Evolutionary conservation across 2,329 filamentous ascomycete species (phyloP), one percentile per base, ranked within the genome.

Genomic region (Trichoderma oligosporum): DNA sequence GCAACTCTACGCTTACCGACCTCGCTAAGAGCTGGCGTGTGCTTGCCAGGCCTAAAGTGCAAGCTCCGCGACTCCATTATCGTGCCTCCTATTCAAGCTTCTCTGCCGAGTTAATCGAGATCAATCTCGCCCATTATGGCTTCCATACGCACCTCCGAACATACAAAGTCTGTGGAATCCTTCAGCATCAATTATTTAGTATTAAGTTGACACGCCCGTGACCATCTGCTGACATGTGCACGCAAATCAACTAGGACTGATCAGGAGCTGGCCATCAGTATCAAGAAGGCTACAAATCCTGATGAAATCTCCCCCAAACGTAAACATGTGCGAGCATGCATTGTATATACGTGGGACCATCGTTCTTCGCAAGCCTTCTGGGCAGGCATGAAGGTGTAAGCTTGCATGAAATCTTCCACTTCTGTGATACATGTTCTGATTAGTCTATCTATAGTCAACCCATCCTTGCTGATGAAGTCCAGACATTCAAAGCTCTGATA

Each of bases 291-390:
- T 16, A 88, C 85, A 51, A 87, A 79, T 67, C 78, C 78, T 66
- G 85, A 88, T 64, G 85, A 88, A 70, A 82, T 84, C 1, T 84
- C 84, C 6, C 84, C 84, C 35, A 87, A 87, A 72, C 82, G 84
- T 67, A 99, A 99, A 77, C 94, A 99, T 88, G 94, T 99, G 58
- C 89, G 94, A 70, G 91, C 89, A 73, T 96, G 91, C 71, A 99
- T 99, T 68, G 93, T 99, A 44, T 97, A 97, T 74, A 97, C 93
- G 59, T 99, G 94, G 94, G 94, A 99, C 75, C 91, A 99, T 78
- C 95, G 96, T 77, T 96, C 88, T 63, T 96, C 92, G 39, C 82
- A 85, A 70, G 90, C 92, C 70, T 99, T 99, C 74, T 99, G 94
- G 94, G 85, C 90, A 57, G 93, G 92, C 71, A 95, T 99, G 82